Percentiles rank a stretch among this genome's conserved stretches.
Evolutionary conservation across 768 basidiomycete genomes (phyloP).

Genomic region (Tephrocybe sp.): DNA sequence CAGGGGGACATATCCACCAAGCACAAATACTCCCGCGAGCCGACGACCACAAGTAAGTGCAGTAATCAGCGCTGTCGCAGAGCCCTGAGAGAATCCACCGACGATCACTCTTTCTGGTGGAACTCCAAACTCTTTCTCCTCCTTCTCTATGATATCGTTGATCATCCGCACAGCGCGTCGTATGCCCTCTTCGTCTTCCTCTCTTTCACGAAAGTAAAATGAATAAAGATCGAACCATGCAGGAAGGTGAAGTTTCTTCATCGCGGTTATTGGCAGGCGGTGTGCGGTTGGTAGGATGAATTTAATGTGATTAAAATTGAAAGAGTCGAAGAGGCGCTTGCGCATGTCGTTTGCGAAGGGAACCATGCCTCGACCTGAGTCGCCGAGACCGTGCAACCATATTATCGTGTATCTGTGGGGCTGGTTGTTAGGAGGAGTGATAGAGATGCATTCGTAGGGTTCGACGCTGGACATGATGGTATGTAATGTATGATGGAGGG

Average conservation of each 20-base stretch:
- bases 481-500: too few relatives aligned
- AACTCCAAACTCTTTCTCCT: slow-evolving; percentile 53
- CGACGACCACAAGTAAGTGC: slow-evolving; percentile 48
- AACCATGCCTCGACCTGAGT: slow-evolving; percentile 42
- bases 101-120: slow-evolving; percentile 58
- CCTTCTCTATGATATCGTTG: slow-evolving; percentile 57
- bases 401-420: slow-evolving; percentile 57
- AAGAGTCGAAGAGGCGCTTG: slow-evolving; percentile 35
- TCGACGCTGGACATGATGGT: neutral
- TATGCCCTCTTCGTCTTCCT: slow-evolving; percentile 60
- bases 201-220: slow-evolving; percentile 38
- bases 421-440: slow-evolving; percentile 11
- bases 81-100: slow-evolving; percentile 75
- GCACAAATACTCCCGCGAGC: slow-evolving; percentile 54
- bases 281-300: slow-evolving; percentile 67
- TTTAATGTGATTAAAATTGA: slow-evolving; percentile 55
- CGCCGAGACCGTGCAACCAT: slow-evolving; percentile 46
- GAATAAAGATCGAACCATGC: slow-evolving; percentile 58
- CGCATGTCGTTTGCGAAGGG: slow-evolving; percentile 49
- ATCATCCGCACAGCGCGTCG: slow-evolving; percentile 44
- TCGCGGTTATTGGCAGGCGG: slow-evolving; percentile 10
- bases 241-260: slow-evolving; percentile 43
- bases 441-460: slow-evolving; percentile 1
- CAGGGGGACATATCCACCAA: slow-evolving; percentile 68
- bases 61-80: slow-evolving; percentile 54